These are phyloP conservation scores for Oidiodendron maius DNA, from an alignment of 495 filamentous ascomycete genomes.

Conservation along the genomic window DNA sequence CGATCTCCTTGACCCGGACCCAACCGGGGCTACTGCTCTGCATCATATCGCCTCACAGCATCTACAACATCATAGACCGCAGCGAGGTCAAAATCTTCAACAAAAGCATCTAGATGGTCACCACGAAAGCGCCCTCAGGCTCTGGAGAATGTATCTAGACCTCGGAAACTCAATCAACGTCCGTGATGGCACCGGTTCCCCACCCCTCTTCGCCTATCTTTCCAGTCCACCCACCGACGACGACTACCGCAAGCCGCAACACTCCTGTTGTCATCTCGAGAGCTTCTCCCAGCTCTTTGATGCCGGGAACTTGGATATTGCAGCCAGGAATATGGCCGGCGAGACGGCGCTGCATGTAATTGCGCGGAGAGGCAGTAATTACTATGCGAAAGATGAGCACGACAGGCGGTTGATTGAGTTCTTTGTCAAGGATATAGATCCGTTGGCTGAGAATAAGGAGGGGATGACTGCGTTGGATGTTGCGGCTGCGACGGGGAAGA, in stretches of 20 bases:
- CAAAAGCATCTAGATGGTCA: not conserved
- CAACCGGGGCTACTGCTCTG: conserved; percentile 22
- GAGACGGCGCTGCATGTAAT: not conserved
- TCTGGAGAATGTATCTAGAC: conserved; percentile 17
- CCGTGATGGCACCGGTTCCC: conserved; percentile 24
- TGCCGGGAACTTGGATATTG: too few relatives aligned
- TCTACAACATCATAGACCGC: not conserved
- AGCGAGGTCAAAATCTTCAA: not conserved
- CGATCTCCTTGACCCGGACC: conserved; percentile 13
- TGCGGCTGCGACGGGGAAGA: conserved; percentile 16
- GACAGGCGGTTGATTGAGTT: not conserved
- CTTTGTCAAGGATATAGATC: conserved; percentile 26
- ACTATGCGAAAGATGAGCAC: not conserved
- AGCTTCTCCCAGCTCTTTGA: too few relatives aligned
- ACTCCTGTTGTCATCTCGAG: conserved; percentile 5
- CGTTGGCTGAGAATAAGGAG: conserved; percentile 24
- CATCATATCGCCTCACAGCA: conserved; percentile 16
- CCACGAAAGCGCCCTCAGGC: conserved; percentile 1
- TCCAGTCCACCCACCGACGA: not conserved
- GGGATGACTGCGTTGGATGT: conserved; percentile 23
- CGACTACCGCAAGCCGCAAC: conserved; percentile 3
- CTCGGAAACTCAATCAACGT: conserved; percentile 27
- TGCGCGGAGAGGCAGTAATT: not conserved
- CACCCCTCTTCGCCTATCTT: conserved; percentile 27
- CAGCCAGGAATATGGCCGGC: not conserved